Evolutionary conservation across 257 asterid genomes (phyloP), one percentile per base, ranked within the genome.

Genomic region (Solanum clarkiae): DNA sequence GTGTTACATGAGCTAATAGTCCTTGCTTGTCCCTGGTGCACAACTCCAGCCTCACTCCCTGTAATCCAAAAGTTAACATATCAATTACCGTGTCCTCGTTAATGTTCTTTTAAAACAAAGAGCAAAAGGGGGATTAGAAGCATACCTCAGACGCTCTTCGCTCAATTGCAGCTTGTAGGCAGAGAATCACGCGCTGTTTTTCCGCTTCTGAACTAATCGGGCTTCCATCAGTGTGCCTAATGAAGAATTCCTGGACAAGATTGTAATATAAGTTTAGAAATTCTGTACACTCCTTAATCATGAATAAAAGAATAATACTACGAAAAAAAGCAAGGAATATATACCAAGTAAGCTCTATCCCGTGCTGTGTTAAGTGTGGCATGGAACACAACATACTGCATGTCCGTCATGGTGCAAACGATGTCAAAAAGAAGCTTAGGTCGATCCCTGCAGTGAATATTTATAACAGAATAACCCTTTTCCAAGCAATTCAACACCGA

Each of bases 21-120:
- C 98, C 98, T 51, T 87, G 89, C 77, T 91, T 86, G 66, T 97
- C 99, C 1, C 86, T 65, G 0, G 93, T 85, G 74, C 95, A 88
- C 3, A 97, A 96, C 91, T 97, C 99, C 40, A 97, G 92, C 92
- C 97, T 94, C 82, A 91, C 93, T 66, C 99, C 99, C 99, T 94
- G 95, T 82, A 53, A 79, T 40, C 84, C 77, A 54, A 84, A 60
- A 83, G 8, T 20, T 60, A 60, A 70, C 42, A 3, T 53, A 32
- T 29, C 22, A 22, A 60, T 22, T n/a, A 60, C 5, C 16, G 24
- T 60, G 11, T 26, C 4, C 68, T 60, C 16, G 10, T 60, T 60
- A 4, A 60, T 45, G 36, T 60, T 60, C 4, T 20, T 26, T 79
- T 79, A 85, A 79, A 86, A 80, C 81, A 66, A 32, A 22, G 29